A percentile compares a stretch with the other conserved stretches of the same genome.
Conservation (phyloP, 2,329 filamentous ascomycete species). For the Zalaria obscura region DNA sequence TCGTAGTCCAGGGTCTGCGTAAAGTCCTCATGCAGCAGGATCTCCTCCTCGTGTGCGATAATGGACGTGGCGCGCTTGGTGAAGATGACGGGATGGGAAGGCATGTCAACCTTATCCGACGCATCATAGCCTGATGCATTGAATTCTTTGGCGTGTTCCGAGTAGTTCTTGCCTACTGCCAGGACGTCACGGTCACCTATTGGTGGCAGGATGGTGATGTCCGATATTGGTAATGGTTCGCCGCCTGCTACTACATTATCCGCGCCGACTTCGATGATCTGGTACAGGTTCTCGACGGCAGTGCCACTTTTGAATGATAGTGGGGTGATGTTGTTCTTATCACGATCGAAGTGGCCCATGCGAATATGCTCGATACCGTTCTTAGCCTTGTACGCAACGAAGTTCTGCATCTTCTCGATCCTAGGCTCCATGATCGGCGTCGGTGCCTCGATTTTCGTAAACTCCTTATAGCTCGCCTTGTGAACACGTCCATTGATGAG, state of each 20-base stretch:
- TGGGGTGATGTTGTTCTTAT: conserved; percentile 24
- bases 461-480: conserved; percentile 19
- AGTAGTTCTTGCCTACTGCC: conserved; percentile 43
- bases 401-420: neutral
- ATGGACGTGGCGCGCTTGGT: conserved; percentile 41
- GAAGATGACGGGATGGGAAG: conserved; percentile 42
- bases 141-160: conserved; percentile 43
- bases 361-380: conserved; percentile 10
- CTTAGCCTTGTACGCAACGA: neutral
- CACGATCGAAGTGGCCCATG: conserved; percentile 29
- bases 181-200: conserved; percentile 38
- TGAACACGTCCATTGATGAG: conserved; percentile 34
- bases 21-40: conserved; percentile 32
- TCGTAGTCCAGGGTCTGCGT: conserved; percentile 40
- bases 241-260: conserved; percentile 22
- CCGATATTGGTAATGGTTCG: conserved; percentile 18
- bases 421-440: neutral
- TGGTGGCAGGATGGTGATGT: conserved; percentile 31
- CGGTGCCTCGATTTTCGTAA: neutral
- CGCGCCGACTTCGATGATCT: conserved; percentile 36
- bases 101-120: conserved; percentile 38
- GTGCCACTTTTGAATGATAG: conserved; percentile 34
- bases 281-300: conserved; percentile 31
- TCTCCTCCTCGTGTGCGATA: conserved; percentile 32
- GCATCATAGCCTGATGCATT: conserved; percentile 41